Evolutionary conservation across 345 rosid genomes (phyloP).

Genomic region (Turnera subulata): DNA sequence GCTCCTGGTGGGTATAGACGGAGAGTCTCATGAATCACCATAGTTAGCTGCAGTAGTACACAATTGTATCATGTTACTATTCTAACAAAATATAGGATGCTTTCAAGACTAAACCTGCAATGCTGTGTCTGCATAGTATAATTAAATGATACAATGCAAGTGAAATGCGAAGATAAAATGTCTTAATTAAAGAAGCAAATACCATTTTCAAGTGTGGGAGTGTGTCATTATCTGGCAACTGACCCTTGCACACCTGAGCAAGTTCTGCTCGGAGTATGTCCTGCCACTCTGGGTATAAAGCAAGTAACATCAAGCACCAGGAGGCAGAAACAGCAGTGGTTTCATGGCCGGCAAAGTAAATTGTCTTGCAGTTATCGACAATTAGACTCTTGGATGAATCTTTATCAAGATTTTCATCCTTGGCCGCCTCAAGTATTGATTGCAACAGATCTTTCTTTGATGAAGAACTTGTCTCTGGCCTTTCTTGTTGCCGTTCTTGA

Average conservation of each 20-base stretch:
- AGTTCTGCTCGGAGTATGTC: conserved; percentile 50
- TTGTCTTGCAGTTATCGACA: conserved; percentile 80
- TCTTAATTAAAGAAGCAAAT: neutral
- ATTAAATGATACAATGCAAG: too few species aligned
- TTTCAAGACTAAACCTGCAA: too few species aligned
- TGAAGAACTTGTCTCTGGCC: conserved; percentile 19
- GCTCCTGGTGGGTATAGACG: conserved; percentile 22
- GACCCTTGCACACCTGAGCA: conserved; percentile 33
- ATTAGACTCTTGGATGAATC: conserved; percentile 52
- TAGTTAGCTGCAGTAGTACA: neutral
- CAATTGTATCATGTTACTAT: too few species aligned
- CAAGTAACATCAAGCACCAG: conserved; percentile 85
- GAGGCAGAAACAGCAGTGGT: conserved; percentile 70
- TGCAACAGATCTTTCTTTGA: conserved; percentile 64
- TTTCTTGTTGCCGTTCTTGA: conserved; percentile 42
- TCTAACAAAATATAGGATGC: too few species aligned
- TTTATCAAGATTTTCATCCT: conserved; percentile 25
- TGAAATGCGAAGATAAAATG: too few species aligned
- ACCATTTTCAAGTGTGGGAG: conserved; percentile 44
- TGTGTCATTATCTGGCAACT: conserved; percentile 41
- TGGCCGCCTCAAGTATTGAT: conserved; percentile 57
- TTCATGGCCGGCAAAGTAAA: conserved; percentile 83
- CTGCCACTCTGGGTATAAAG: conserved; percentile 76
- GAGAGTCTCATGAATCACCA: conserved; percentile 19
- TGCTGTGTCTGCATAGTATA: too few species aligned